These are phyloP conservation scores for Wickerhamomyces queroliae DNA, from an alignment of 805 yeast genomes.

Conservation along the genomic window DNA sequence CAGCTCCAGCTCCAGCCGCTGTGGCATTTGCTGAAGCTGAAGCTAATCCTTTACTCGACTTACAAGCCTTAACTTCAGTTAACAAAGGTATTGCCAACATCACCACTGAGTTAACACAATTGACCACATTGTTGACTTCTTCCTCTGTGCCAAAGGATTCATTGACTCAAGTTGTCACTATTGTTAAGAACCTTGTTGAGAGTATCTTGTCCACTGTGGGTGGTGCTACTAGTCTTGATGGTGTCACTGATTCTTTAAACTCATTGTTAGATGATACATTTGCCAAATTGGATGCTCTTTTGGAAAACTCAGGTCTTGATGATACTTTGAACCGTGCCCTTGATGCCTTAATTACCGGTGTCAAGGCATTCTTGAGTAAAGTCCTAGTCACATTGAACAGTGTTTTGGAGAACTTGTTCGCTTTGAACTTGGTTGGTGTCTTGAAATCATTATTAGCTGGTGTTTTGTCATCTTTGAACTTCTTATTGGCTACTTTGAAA, in stretches of 20 bases:
- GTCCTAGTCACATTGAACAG: constrained; percentile 4
- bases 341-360: background rate
- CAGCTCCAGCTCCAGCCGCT: constrained; percentile 3
- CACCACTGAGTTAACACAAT: background rate
- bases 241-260: constrained; percentile 5
- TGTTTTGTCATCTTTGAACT: constrained; percentile 3
- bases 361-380: constrained; percentile 3
- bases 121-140: constrained; percentile 1
- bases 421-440: constrained; percentile 12
- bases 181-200: constrained; percentile 4
- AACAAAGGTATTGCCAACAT: background rate
- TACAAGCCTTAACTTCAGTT: background rate
- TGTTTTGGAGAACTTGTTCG: constrained; percentile 6
- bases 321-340: constrained; percentile 3
- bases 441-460: constrained; percentile 12
- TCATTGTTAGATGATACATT: constrained; percentile 6
- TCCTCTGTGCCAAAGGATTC: constrained; percentile 8
- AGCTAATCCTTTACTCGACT: background rate
- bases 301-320: constrained; percentile 6
- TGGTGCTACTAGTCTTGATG: constrained; percentile 4
- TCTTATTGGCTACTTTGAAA: constrained; percentile 5
- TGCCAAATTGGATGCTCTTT: constrained; percentile 7
- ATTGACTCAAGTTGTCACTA: constrained; percentile 1
- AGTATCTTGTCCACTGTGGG: constrained; percentile 10
- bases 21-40: background rate